Conservation (phyloP, 2,329 filamentous ascomycete species). For the Thelonectria rubi region DNA sequence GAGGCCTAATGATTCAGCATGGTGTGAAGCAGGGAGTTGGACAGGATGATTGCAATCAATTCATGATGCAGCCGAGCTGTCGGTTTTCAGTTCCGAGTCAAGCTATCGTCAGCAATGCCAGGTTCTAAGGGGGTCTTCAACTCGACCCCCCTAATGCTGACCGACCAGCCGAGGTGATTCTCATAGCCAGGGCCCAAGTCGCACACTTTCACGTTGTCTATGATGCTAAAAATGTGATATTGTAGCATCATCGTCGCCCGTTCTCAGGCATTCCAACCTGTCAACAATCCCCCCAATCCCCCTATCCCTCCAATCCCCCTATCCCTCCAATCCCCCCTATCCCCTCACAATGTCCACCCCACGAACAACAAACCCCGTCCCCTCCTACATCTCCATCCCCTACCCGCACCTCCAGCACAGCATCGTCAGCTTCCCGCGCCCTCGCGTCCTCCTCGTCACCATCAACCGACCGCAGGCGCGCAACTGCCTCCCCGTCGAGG, state of each 20-base stretch:
- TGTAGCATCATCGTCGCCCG: not conserved
- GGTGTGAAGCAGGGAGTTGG: not conserved
- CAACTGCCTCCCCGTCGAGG: constrained; percentile 52
- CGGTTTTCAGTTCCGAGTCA: not conserved
- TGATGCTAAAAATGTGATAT: constrained; percentile 9
- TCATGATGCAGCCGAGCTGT: not conserved
- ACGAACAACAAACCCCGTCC: constrained; percentile 42
- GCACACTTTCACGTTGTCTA: not conserved
- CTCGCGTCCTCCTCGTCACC: constrained; percentile 54
- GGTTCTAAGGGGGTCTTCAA: too few species aligned
- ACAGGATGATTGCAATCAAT: not conserved
- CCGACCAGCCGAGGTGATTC: constrained; percentile 24
- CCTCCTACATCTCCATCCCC: constrained; percentile 46
- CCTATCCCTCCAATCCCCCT: not conserved
- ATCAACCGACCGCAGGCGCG: constrained; percentile 54
- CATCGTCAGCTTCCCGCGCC: constrained; percentile 52
- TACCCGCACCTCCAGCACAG: constrained; percentile 46
- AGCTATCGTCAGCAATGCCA: not conserved
- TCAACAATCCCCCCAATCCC: too few species aligned
- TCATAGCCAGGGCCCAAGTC: not conserved
- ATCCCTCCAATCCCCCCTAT: not conserved
- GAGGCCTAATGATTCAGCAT: constrained; percentile 20
- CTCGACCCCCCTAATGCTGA: not conserved
- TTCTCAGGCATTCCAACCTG: not conserved
- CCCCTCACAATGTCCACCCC: constrained; percentile 34